A percentile compares a stretch with the other conserved stretches of the same genome.
phyloP scores from a whole-genome alignment of 169 alveolate genomes.

The Plasmodium inui region DNA sequence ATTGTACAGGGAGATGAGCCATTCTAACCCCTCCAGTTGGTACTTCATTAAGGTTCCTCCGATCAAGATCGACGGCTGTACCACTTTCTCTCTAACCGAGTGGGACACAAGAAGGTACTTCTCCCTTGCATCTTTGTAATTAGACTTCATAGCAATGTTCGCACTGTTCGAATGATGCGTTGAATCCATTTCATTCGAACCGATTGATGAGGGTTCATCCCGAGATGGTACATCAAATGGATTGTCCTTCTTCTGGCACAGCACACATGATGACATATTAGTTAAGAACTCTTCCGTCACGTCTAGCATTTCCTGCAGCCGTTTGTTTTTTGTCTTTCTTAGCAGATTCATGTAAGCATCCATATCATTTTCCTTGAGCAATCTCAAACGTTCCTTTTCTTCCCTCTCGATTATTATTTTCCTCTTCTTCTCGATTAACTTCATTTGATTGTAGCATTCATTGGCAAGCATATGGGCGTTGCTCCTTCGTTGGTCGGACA shows the following conservation, averaged over 20 bases:
- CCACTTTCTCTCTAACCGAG: conserved; percentile 91
- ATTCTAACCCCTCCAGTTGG: conserved; percentile 93
- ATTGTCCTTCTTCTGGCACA: conserved; percentile 10
- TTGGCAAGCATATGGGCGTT: conserved; percentile 13
- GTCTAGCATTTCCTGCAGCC: conserved; percentile 92
- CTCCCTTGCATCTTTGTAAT: conserved; percentile 66
- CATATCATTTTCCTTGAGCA: conserved; percentile 92
- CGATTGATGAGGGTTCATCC: not conserved
- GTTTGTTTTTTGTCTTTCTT: conserved; percentile 93
- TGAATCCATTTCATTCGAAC: conserved; percentile 11
- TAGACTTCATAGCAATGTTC: not conserved
- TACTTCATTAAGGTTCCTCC: conserved; percentile 88
- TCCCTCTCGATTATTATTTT: conserved; percentile 31
- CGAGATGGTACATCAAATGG: not conserved
- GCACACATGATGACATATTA: conserved; percentile 79
- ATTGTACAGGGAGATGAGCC: conserved; percentile 96
- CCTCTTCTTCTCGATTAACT: conserved; percentile 17
- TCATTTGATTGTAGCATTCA: conserved; percentile 36
- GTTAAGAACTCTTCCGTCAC: conserved; percentile 95
- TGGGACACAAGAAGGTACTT: conserved; percentile 93
- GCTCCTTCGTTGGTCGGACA: conserved; percentile 10
- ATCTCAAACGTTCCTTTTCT: conserved; percentile 80
- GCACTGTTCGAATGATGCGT: not conserved
- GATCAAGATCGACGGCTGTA: conserved; percentile 86
- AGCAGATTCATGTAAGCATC: conserved; percentile 92